These are phyloP conservation scores for Aspergillus kassunensis DNA, from an alignment of 495 filamentous ascomycete species.

Conservation along the genomic window DNA sequence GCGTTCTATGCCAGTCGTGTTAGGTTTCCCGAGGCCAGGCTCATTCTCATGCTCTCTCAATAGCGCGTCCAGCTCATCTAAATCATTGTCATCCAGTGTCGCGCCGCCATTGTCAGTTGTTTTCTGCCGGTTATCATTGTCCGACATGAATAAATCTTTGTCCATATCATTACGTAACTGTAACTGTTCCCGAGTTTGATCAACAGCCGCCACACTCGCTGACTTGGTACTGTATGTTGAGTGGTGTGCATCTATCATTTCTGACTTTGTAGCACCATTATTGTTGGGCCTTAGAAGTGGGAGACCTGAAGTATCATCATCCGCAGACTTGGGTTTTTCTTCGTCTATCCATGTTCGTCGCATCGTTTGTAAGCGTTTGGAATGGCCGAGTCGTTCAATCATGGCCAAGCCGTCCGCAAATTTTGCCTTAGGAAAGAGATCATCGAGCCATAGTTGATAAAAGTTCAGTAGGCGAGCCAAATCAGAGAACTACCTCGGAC, in stretches of 20 bases:
- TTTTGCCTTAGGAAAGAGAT: slow-evolving; percentile 89
- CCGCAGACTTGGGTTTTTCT: slow-evolving; percentile 31
- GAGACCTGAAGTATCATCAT: slow-evolving; percentile 2
- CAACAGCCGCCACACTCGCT: not conserved
- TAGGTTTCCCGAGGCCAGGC: not conserved
- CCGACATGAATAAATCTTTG: slow-evolving; percentile 27
- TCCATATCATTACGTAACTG: not conserved
- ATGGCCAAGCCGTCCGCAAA: slow-evolving; percentile 87
- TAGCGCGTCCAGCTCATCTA: slow-evolving; percentile 32
- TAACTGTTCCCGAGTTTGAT: not conserved
- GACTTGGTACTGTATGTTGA: not conserved
- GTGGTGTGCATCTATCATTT: not conserved
- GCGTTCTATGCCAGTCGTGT: not conserved
- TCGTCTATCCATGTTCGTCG: slow-evolving; percentile 86
- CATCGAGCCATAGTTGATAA: slow-evolving; percentile 97
- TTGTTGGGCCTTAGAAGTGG: not conserved
- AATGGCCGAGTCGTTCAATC: slow-evolving; percentile 91
- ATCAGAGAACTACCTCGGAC: slow-evolving; percentile 68
- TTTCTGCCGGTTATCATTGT: slow-evolving; percentile 15
- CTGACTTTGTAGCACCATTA: not conserved
- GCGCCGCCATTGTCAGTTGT: slow-evolving; percentile 5
- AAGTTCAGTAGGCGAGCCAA: slow-evolving; percentile 75
- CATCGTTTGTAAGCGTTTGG: slow-evolving; percentile 66
- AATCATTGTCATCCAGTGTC: slow-evolving; percentile 27
- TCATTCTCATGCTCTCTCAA: slow-evolving; percentile 32